Conservation (phyloP, 345 rosid species). For the Salix exigua region DNA sequence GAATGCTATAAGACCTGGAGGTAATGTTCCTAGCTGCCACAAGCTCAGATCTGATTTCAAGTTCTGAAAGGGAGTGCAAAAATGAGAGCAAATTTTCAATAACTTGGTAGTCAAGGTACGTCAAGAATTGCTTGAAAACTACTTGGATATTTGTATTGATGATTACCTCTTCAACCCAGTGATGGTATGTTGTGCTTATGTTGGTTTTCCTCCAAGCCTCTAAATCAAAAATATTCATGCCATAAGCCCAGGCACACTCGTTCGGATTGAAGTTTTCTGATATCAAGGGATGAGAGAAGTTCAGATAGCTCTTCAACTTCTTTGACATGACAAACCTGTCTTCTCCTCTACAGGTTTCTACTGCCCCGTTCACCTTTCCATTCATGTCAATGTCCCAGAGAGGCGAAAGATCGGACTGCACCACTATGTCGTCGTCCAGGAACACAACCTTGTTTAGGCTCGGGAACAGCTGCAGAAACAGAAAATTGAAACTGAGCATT, state of each 20-base stretch:
- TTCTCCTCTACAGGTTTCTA: slow-evolving; percentile 79
- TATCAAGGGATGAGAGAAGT: slow-evolving; percentile 81
- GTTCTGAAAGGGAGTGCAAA: slow-evolving; percentile 49
- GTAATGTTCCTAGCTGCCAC: slow-evolving; percentile 95
- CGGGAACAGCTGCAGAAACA: slow-evolving; percentile 70
- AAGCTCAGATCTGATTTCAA: slow-evolving; percentile 87
- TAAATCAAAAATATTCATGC: slow-evolving; percentile 89
- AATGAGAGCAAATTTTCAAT: not conserved
- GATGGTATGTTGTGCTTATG: slow-evolving; percentile 78
- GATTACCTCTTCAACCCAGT: slow-evolving; percentile 85
- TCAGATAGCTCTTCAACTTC: slow-evolving; percentile 75
- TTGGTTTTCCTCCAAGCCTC: slow-evolving; percentile 91
- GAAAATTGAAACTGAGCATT: not conserved
- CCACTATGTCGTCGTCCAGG: slow-evolving; percentile 88
- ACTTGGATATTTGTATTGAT: not conserved
- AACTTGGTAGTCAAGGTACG: not conserved
- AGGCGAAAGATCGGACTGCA: slow-evolving; percentile 88
- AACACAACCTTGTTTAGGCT: slow-evolving; percentile 83
- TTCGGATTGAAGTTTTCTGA: slow-evolving; percentile 58
- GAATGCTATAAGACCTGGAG: slow-evolving; percentile 92
- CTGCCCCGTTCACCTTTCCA: slow-evolving; percentile 93
- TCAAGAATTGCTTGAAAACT: not conserved
- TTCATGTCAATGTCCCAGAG: slow-evolving; percentile 89
- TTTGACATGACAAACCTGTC: slow-evolving; percentile 87
- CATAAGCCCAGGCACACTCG: slow-evolving; percentile 98